Conservation (phyloP, 2,329 filamentous ascomycete species). For the Aspergillus sp. region DNA sequence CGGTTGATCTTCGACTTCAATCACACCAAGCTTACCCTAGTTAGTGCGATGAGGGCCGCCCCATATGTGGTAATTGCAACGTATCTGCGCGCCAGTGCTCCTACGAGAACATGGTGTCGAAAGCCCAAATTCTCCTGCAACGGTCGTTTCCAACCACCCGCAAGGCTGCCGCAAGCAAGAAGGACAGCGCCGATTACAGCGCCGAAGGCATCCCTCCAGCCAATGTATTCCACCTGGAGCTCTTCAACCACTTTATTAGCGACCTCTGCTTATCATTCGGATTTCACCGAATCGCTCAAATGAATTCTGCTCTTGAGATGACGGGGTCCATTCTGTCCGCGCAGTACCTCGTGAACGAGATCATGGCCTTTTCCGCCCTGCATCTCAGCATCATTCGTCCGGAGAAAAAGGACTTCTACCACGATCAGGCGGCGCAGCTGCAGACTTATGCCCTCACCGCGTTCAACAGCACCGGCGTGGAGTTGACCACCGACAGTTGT, state of each 20-base stretch:
- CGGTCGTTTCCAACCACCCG: not conserved
- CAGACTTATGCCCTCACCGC: constrained; percentile 14
- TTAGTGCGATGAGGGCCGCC: constrained; percentile 26
- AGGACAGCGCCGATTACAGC: not conserved
- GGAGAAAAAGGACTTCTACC: constrained; percentile 25
- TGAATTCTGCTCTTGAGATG: constrained; percentile 2
- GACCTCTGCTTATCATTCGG: no score
- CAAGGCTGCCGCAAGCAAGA: constrained; percentile 17
- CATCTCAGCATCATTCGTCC: constrained; percentile 30
- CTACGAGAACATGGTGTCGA: constrained; percentile 4
- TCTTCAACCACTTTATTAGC: constrained; percentile 18
- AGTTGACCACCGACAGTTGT: constrained; percentile 5
- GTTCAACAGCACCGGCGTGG: constrained; percentile 6
- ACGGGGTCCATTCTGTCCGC: not conserved
- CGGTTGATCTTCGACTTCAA: not conserved
- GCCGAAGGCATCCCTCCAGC: constrained; percentile 4
- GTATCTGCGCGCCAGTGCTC: constrained; percentile 12
- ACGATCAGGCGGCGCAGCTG: constrained; percentile 30
- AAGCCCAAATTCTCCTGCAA: no score
- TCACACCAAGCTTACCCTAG: constrained; percentile 19
- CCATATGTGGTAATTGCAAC: constrained; percentile 24
- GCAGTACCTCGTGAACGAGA: constrained; percentile 41
- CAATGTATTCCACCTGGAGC: constrained; percentile 23
- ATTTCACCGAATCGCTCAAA: constrained; percentile 9
- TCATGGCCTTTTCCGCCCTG: constrained; percentile 39